These are phyloP conservation scores for Pseudogymnoascus sp. DNA, from an alignment of 2,329 filamentous ascomycete species.

Conservation along the genomic window DNA sequence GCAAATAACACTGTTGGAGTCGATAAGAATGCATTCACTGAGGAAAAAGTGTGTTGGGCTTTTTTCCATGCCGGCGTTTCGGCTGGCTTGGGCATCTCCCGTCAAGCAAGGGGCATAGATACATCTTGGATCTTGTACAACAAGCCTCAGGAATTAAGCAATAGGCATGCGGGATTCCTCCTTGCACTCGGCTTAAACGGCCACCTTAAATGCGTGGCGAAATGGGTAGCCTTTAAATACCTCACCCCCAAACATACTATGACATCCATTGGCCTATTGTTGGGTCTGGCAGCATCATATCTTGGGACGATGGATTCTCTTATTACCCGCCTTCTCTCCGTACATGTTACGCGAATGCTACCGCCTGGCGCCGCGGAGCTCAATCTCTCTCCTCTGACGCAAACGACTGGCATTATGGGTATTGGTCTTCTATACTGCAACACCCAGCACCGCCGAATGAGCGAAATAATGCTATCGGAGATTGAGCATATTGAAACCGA, in stretches of 20 bases:
- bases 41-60: constrained; percentile 96
- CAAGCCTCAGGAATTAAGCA: constrained; percentile 85
- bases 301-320: constrained; percentile 95
- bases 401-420: constrained; percentile 94
- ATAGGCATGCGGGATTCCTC: constrained; percentile 91
- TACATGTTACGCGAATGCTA: constrained; percentile 91
- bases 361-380: constrained; percentile 87
- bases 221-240: constrained; percentile 99
- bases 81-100: constrained; percentile 85
- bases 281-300: constrained; percentile 88
- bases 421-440: constrained; percentile 91
- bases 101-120: constrained; percentile 84
- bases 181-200: constrained; percentile 88
- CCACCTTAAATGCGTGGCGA: constrained; percentile 86
- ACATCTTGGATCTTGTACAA: constrained; percentile 99
- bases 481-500: constrained; percentile 76
- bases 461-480: constrained; percentile 96
- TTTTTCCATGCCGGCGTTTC: constrained; percentile 97
- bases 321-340: constrained; percentile 84
- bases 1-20: constrained; percentile 89
- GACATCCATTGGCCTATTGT: constrained; percentile 92
- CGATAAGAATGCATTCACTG: constrained; percentile 76
- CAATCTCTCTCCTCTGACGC: constrained; percentile 84
- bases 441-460: constrained; percentile 96
- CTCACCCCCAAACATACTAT: constrained; percentile 98